These are phyloP conservation scores for Metrosideros polymorpha DNA, from an alignment of 441 rosid genomes.

Conservation along the genomic window DNA sequence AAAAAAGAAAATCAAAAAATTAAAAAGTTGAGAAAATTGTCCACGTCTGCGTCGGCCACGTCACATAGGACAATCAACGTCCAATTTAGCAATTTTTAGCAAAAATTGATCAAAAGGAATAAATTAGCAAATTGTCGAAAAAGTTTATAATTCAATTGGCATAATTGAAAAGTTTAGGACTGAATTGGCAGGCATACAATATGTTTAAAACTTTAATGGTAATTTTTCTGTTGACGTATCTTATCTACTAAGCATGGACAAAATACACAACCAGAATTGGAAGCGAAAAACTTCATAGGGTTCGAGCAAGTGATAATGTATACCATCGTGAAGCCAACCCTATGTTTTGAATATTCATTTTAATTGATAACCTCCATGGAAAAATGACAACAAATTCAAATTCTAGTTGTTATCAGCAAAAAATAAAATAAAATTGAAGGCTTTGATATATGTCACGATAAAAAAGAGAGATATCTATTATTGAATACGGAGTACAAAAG, in stretches of 20 bases:
- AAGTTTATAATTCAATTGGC: background rate
- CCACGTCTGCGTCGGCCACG: fast-evolving
- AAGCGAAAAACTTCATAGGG: background rate
- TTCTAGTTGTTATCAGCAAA: background rate
- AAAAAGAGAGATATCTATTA: background rate
- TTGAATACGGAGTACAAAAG: background rate
- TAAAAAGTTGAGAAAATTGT: background rate
- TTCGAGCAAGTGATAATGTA: background rate
- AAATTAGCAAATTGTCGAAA: background rate
- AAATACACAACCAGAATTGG: background rate
- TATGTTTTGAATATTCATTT: background rate
- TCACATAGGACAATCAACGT: background rate
- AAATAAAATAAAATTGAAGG: background rate
- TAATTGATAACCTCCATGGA: background rate
- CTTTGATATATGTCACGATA: background rate
- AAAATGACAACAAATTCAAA: background rate
- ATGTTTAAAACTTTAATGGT: background rate
- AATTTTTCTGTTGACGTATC: background rate
- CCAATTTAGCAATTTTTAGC: fast-evolving
- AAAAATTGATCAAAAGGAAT: background rate
- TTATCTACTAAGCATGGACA: background rate
- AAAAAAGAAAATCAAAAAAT: fast-evolving
- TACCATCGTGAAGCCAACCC: background rate
- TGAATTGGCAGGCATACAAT: background rate
- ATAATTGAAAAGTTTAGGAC: background rate